phyloP scores from a whole-genome alignment of 2,329 filamentous ascomycete genomes.

The Aureobasidium sp. region DNA sequence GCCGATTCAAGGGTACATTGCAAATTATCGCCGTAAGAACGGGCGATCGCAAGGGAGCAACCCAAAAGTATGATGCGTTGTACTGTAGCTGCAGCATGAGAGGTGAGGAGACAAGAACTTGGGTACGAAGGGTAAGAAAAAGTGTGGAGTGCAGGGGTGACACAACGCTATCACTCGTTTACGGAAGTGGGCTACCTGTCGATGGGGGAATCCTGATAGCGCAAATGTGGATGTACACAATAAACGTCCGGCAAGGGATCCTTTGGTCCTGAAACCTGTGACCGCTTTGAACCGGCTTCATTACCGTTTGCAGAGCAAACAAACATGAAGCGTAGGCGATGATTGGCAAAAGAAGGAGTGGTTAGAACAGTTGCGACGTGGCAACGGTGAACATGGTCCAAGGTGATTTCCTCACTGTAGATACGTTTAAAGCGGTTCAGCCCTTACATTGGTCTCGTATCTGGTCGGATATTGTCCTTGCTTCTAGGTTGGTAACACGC shows the following conservation, averaged over 20 bases:
- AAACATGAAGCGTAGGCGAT: not conserved
- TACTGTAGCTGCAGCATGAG: not conserved
- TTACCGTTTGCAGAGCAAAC: conserved; percentile 8
- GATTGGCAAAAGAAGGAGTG: not conserved
- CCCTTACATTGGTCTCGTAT: not conserved
- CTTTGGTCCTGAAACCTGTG: not conserved
- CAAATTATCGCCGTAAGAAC: not conserved
- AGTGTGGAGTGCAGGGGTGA: conserved; percentile 9
- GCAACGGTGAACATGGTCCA: not conserved
- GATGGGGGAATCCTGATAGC: conserved; percentile 2
- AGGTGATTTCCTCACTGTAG: conserved; percentile 1
- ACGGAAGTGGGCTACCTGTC: not conserved
- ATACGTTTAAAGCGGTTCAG: not conserved
- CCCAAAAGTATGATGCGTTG: not conserved
- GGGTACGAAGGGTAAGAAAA: not conserved
- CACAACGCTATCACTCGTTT: conserved; percentile 6
- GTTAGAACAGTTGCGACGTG: conserved; percentile 9
- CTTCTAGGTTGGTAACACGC: not conserved
- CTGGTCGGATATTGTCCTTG: conserved; percentile 1
- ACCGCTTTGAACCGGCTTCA: conserved; percentile 7
- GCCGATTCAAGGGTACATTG: not conserved
- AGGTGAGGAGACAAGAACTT: not conserved
- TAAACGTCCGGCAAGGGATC: conserved; percentile 6
- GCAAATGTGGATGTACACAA: conserved; percentile 5
- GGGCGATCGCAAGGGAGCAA: conserved; percentile 3